These are phyloP conservation scores for Chaetomium sp. DNA, from an alignment of 2,329 filamentous ascomycete species.

Conservation along the genomic window DNA sequence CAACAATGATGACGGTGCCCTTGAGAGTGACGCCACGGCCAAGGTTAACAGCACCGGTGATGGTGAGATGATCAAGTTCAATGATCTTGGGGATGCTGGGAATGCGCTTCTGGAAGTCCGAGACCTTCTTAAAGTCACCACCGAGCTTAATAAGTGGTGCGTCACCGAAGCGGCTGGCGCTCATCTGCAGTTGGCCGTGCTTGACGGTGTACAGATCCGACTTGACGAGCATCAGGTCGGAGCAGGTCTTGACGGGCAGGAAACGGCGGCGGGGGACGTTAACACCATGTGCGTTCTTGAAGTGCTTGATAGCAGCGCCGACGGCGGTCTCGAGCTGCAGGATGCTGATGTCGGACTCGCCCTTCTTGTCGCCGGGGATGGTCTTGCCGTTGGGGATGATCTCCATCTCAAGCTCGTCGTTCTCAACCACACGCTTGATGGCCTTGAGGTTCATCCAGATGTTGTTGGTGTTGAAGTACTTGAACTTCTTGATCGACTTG, in stretches of 20 bases:
- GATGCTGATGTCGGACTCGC: constrained; percentile 95
- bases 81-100: constrained; percentile 84
- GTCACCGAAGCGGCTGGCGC: constrained; percentile 91
- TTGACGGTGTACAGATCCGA: constrained; percentile 97
- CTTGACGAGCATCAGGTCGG: constrained; percentile 98
- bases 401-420: constrained; percentile 97
- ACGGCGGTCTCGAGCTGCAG: constrained; percentile 98
- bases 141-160: constrained; percentile 98
- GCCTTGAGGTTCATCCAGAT: constrained; percentile 99
- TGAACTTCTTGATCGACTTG: constrained; percentile 99
- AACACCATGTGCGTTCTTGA: constrained; percentile 97
- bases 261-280: constrained; percentile 97
- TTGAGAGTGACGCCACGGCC: constrained; percentile 93
- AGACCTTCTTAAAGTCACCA: constrained; percentile 99
- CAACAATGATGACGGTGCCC: constrained; percentile 98
- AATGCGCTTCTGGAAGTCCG: constrained; percentile 86
- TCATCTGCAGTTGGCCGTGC: constrained; percentile 97
- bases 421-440: constrained; percentile 97
- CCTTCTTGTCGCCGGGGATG: constrained; percentile 98
- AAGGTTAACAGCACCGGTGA: constrained; percentile 94
- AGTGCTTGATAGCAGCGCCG: constrained; percentile 96
- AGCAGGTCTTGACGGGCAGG: constrained; percentile 99
- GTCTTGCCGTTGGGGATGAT: constrained; percentile 99
- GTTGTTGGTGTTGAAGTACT: constrained; percentile 99
- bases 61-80: constrained; percentile 90